Evolutionary conservation across 1,284 basidiomycete species (phyloP).

Genomic region (Rhizoctonia solani): DNA sequence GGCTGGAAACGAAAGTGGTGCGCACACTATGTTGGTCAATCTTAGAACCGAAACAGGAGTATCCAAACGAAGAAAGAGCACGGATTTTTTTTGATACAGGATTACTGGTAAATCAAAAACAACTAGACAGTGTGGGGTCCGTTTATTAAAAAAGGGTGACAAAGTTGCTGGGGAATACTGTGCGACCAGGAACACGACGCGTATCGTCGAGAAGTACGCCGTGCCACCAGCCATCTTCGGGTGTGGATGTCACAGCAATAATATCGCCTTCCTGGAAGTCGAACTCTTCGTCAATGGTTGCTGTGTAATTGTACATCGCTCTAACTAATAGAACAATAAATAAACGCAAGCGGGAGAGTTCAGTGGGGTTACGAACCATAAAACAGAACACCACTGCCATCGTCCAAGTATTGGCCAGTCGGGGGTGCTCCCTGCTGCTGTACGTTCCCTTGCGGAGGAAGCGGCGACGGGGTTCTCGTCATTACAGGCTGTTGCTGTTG

Average conservation of each 20-base stretch:
- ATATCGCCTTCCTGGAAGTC: conserved; percentile 91
- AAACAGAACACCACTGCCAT: conserved; percentile 78
- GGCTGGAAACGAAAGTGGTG: neutral
- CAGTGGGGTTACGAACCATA: conserved; percentile 61
- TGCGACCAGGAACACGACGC: conserved; percentile 73
- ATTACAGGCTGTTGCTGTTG: conserved; percentile 39
- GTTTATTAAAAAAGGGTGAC: conserved; percentile 65
- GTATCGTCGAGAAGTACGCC: conserved; percentile 84
- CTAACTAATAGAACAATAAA: conserved; percentile 60
- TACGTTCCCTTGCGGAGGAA: conserved; percentile 37
- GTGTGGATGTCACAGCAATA: conserved; percentile 88
- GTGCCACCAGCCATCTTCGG: conserved; percentile 95
- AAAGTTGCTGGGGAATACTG: conserved; percentile 94
- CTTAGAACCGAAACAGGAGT: neutral
- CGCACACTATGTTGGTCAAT: neutral
- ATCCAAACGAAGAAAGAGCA: conserved; percentile 1
- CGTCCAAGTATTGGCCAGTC: conserved; percentile 65
- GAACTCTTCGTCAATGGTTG: conserved; percentile 86
- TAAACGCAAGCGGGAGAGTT: neutral
- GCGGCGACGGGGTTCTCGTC: conserved; percentile 27
- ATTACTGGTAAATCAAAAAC: neutral
- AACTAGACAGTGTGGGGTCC: neutral
- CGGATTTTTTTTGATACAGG: neutral
- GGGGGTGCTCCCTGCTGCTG: conserved; percentile 41
- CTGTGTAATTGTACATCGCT: conserved; percentile 89